Evolutionary conservation across 1,139 yeast species (phyloP), one percentile per base, ranked within the genome.

Genomic region (Protomyces lactucae-debilis): DNA sequence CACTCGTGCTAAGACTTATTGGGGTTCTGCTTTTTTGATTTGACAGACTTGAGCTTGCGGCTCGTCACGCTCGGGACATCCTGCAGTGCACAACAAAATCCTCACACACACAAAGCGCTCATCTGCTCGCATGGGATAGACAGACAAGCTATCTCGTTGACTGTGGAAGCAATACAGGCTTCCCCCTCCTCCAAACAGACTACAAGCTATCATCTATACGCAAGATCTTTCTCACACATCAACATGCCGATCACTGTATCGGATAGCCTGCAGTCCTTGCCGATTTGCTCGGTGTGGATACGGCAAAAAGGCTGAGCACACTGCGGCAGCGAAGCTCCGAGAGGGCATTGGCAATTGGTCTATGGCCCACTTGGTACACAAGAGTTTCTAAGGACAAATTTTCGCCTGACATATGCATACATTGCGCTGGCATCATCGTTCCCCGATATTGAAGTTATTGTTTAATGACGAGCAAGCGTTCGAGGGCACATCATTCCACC

Each of bases 291-390:
- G 56, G 65, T 18, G 18, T 28, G 65, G 65, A 3, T 54, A 53
- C 21, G 64, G 64, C 9, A 59, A 59, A 8, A 53, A 23, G 10
- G 51, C 54, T 12, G 55, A 46, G 40, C 59, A 53, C 23, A 32
- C 35, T 10, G 48, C 53, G 18, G 23, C 25, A 3, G 63, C 53
- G 4, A 14, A 8, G 32, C 53, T 40, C 10, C 16, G 63, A n/a
- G 3, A 59, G 6, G 52, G 57, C 3, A 40, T 52, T 3, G 32
- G 43, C 16, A 52, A 55, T 3, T 25, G 55, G 28, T 60, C 1
- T 60, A 60, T 23, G 64, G 64, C n/a, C 64, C 64, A 2, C 18
- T 14, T 5, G 60, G 64, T 16, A 54, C 46, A 28, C 35, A 55
- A 48, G 60, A 54, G 43, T 52, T 52, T 35, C 45, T 60, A 12